phyloP scores from a whole-genome alignment of 2,329 filamentous ascomycete genomes.

The Aspergillus japonicus region DNA sequence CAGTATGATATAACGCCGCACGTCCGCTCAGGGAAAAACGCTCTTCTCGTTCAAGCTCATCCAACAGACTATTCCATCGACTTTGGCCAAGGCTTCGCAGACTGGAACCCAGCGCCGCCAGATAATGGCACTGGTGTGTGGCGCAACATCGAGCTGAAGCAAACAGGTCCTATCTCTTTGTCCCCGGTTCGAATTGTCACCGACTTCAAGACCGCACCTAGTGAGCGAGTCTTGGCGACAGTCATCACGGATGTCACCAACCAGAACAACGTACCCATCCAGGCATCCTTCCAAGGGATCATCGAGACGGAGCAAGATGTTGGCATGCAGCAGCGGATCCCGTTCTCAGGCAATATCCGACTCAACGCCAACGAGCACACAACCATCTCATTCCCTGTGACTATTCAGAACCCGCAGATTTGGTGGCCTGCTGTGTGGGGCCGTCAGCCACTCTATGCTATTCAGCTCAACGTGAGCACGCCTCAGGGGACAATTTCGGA shows the following conservation, averaged over 20 bases:
- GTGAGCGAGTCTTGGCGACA: constrained; percentile 39
- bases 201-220: constrained; percentile 37
- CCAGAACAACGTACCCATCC: constrained; percentile 22
- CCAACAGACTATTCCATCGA: constrained; percentile 61
- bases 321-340: constrained; percentile 9
- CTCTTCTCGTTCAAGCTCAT: constrained; percentile 54
- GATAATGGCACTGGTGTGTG: constrained; percentile 65
- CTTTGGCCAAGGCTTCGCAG: constrained; percentile 59
- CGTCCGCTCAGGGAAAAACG: constrained; percentile 46
- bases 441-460: constrained; percentile 53
- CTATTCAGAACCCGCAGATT: constrained; percentile 48
- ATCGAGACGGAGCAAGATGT: constrained; percentile 17
- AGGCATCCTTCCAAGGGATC: constrained; percentile 23
- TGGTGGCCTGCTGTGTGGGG: constrained; percentile 67
- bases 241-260: constrained; percentile 36
- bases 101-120: constrained; percentile 62
- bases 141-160: constrained; percentile 57
- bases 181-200: constrained; percentile 49
- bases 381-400: constrained; percentile 41
- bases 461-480: constrained; percentile 31
- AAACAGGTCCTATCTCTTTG: constrained; percentile 52
- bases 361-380: constrained; percentile 41
- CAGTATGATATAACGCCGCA: constrained; percentile 54
- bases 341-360: constrained; percentile 35
- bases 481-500: constrained; percentile 32